These are phyloP conservation scores for Bertia moriformis DNA, from an alignment of 2,329 filamentous ascomycete species.

Conservation along the genomic window DNA sequence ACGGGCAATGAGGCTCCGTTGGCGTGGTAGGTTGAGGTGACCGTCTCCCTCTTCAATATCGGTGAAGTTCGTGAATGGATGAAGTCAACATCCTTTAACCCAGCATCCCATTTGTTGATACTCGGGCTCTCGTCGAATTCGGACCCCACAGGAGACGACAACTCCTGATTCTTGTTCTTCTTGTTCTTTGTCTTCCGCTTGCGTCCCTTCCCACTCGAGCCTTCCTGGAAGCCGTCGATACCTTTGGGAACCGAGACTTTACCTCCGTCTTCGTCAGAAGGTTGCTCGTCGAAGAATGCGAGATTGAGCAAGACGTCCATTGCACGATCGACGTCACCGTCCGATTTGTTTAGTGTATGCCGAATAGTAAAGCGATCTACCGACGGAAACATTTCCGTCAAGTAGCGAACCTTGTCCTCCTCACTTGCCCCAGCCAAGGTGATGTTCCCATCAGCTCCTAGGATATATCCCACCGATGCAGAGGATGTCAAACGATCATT, in stretches of 20 bases:
- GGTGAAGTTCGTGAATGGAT: conserved; percentile 31
- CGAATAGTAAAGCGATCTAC: conserved; percentile 28
- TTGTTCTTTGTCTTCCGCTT: neutral
- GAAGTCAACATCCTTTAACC: conserved; percentile 38
- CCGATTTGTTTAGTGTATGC: conserved; percentile 35
- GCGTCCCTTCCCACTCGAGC: conserved; percentile 9
- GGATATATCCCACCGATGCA: neutral
- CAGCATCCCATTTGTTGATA: conserved; percentile 39
- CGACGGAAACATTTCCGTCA: conserved; percentile 40
- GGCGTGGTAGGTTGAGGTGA: conserved; percentile 38
- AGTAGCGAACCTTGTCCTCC: conserved; percentile 30
- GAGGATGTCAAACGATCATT: no score
- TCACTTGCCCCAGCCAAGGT: conserved; percentile 15
- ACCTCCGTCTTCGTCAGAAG: conserved; percentile 20
- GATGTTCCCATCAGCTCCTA: neutral
- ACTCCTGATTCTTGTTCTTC: neutral
- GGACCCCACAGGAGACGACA: neutral
- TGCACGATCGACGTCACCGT: conserved; percentile 31
- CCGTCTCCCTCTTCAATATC: conserved; percentile 23
- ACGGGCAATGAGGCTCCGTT: conserved; percentile 33
- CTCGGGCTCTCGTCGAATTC: conserved; percentile 15
- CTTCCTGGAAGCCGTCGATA: conserved; percentile 41
- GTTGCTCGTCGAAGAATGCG: conserved; percentile 35
- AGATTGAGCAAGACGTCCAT: conserved; percentile 48
- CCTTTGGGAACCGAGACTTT: conserved; percentile 32